Evolutionary conservation across 2,329 filamentous ascomycete species (phyloP), one percentile per base, ranked within the genome.

Genomic region (Byssoonygena ceratinophila): DNA sequence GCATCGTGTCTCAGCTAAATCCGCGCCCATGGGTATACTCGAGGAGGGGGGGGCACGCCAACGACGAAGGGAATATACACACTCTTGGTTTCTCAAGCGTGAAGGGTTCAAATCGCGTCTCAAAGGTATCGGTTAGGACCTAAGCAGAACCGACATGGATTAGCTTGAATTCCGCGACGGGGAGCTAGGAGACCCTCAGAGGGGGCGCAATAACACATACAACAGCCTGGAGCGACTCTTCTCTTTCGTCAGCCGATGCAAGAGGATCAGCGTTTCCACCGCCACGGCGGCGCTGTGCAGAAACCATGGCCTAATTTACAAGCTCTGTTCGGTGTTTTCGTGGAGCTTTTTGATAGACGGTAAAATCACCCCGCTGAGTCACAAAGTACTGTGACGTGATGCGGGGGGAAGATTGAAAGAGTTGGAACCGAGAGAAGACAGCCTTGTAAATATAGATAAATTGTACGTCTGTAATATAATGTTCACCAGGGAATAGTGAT

Each of bases 61-160:
- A 20, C 20, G 25, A 31, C 27, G 11, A 6, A 23, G 36, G 25
- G 37, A 27, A n/a, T 7, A 40, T 45, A 70, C 79, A 64, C 76
- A 92, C 88, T 76, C 92, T 80, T 64, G 92, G 92, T 60, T 80
- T 85, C 66, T 95, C 87, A 53, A 94, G 73, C 0, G 89, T 91
- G 65, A 97, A 92, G 0, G 92, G 92, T 61, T 78, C 81, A 71
- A 94, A 98, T 67, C 88, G 78, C 45, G 88, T 89, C 69, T 97
- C 90, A 67, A 94, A 98, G 0, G 88, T 90, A 74, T 98, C 92
- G 59, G 91, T 86, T 58, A 98, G 81, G 54, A 98, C 78, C 85
- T 92, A 63, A 5, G 1, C 47, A 29, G 31, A 20, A n/a, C n/a
- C 16, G 36, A 31, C 22, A 41, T n/a, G 14, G 22, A 11, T 52